Conservation (phyloP, 306 rosid genomes). For the Acmispon strigosus region DNA sequence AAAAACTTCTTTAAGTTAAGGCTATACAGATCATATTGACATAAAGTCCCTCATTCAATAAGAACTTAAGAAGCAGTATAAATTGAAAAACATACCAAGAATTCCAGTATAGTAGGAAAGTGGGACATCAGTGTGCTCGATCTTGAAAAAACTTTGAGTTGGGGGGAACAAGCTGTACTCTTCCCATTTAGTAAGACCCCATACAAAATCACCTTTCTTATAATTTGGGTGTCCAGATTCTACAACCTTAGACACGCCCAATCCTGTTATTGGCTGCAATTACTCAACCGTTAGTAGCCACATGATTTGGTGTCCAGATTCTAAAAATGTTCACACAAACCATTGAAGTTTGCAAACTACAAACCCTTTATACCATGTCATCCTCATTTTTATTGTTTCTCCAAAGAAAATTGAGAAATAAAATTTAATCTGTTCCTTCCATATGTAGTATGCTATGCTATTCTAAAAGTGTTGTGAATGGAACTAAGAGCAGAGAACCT, state of each 20-base stretch:
- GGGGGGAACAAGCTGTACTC: slow-evolving; percentile 28
- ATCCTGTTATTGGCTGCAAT: slow-evolving; percentile 30
- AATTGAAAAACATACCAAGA: slow-evolving; percentile 13
- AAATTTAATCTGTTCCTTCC: too few species aligned
- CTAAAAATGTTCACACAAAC: too few species aligned
- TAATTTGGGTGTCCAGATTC: slow-evolving; percentile 35
- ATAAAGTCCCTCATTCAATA: not conserved
- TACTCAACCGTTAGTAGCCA: not conserved
- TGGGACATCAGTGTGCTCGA: slow-evolving; percentile 27
- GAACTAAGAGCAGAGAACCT: too few species aligned
- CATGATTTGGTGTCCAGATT: too few species aligned
- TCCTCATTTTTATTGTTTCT: too few species aligned
- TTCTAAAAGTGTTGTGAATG: too few species aligned
- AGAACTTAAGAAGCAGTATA: not conserved
- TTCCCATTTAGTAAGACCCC: slow-evolving; percentile 36
- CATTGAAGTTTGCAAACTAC: too few species aligned
- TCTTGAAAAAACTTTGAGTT: slow-evolving; percentile 2
- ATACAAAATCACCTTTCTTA: slow-evolving; percentile 32
- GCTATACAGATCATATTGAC: not conserved
- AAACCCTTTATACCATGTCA: too few species aligned
- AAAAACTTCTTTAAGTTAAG: slow-evolving; percentile 1
- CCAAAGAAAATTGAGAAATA: too few species aligned
- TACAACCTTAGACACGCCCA: slow-evolving; percentile 32
- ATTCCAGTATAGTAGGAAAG: slow-evolving; percentile 29
- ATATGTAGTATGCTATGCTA: too few species aligned